Evolutionary conservation across 1,284 basidiomycete genomes (phyloP), one percentile per base, ranked within the genome.

Genomic region (Malassezia japonica): DNA sequence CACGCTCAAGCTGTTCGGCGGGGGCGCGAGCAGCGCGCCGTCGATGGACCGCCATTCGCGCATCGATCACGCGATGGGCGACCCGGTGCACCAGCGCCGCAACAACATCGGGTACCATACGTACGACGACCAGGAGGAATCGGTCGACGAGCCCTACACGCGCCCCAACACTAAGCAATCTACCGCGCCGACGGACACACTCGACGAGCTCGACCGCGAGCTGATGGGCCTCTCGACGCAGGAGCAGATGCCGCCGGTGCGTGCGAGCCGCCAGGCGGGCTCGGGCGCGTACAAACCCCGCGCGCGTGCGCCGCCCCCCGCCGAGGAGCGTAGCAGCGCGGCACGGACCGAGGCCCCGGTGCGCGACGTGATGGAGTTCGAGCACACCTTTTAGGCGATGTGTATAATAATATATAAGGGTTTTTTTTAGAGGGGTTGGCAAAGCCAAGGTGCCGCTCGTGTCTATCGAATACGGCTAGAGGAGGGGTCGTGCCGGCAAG

Each of bases 161-260:
- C 27, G 12, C 1, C 13, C 27, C 16, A 5, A 13, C n/a, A n/a
- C 20, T 20, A 6, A 18, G 21, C 21, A 18, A 13, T 5, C 29
- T 15, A 27, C 31, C 2, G 42, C 42, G 13, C 42, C 42, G 1
- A 34, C 29, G 31, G 29, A 35, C 10, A 28, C 32, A 1, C 6
- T 45, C 20, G 51, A 54, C 28, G 51, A 48, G 25, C 39, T 48
- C 4, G 51, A 54, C 33, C 46, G 47, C 6, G 51, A 54, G 31
- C 42, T 54, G 13, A 48, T 54, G 40, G 51, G 51, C 16, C 31
- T 54, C 0, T 48, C 51, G 8, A 38, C 46, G 2, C 35, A 31
- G 24, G 32, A 40, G 7, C 21, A 41, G 20, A 31, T 36, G 25
- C 50, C 50, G 4, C 39, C 50, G 24, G 50, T 47, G n/a, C 50